Percentiles rank a stretch among this genome's conserved stretches.
These are phyloP conservation scores for Populus hybrid DNA, from an alignment of 441 rosid species.

Conservation along the genomic window DNA sequence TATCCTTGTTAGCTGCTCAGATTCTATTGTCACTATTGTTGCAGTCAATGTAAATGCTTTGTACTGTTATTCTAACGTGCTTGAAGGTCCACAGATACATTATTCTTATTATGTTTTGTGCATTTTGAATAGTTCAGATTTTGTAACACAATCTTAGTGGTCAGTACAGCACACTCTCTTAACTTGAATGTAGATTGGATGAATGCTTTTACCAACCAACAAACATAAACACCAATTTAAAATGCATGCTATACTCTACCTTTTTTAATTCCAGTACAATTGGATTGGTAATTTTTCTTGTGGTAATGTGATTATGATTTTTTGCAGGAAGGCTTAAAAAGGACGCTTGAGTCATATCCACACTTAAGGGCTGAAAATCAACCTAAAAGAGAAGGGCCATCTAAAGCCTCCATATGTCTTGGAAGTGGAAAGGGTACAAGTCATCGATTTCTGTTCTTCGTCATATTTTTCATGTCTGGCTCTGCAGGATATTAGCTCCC, in stretches of 20 bases:
- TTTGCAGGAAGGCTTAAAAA: conserved; percentile 74
- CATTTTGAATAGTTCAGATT: background rate
- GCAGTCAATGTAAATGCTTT: background rate
- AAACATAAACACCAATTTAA: background rate
- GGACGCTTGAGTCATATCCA: conserved; percentile 73
- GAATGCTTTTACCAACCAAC: background rate
- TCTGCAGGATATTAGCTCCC: background rate
- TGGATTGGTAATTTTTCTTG: conserved; percentile 2
- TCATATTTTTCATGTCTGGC: background rate
- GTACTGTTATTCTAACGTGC: background rate
- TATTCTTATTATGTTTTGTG: background rate
- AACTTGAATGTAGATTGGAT: background rate
- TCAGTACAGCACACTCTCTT: background rate
- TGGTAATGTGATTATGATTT: conserved; percentile 14
- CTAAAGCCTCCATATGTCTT: conserved; percentile 70
- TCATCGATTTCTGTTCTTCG: conserved; percentile 13
- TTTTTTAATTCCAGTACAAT: background rate
- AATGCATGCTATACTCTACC: background rate
- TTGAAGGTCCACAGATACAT: background rate
- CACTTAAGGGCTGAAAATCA: conserved; percentile 53
- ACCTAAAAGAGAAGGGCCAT: conserved; percentile 65
- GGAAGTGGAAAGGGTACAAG: conserved; percentile 73
- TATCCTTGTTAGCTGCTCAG: background rate
- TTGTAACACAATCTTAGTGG: background rate
- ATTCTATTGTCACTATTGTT: no score